These are phyloP conservation scores for Pezicula radicicola DNA, from an alignment of 2,329 filamentous ascomycete species.

Conservation along the genomic window DNA sequence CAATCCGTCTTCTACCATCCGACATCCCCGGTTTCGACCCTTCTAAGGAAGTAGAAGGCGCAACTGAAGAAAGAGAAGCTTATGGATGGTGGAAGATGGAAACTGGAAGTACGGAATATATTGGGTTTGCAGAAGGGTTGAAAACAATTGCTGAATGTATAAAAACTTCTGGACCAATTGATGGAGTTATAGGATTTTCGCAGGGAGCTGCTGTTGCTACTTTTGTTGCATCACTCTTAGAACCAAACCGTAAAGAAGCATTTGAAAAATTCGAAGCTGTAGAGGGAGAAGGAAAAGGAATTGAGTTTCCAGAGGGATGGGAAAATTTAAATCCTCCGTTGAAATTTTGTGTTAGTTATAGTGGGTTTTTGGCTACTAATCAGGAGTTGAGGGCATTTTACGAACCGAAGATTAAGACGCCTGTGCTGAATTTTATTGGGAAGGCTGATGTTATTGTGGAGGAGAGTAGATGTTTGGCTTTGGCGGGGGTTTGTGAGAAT, in stretches of 20 bases:
- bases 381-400: slow-evolving; percentile 64
- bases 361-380: slow-evolving; percentile 66
- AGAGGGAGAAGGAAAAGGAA: slow-evolving; percentile 1
- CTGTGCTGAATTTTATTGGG: slow-evolving; percentile 78
- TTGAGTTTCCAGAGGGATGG: slow-evolving; percentile 8
- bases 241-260: slow-evolving; percentile 42
- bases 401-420: slow-evolving; percentile 70
- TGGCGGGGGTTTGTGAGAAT: slow-evolving; percentile 62
- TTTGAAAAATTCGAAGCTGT: slow-evolving; percentile 35
- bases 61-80: slow-evolving; percentile 52
- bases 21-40: slow-evolving; percentile 67
- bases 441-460: slow-evolving; percentile 82
- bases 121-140: slow-evolving; percentile 64
- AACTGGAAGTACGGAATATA: slow-evolving; percentile 60
- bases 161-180: slow-evolving; percentile 59
- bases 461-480: slow-evolving; percentile 61
- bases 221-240: slow-evolving; percentile 69
- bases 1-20: slow-evolving; percentile 53
- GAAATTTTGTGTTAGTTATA: slow-evolving; percentile 72
- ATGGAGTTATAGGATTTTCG: slow-evolving; percentile 78
- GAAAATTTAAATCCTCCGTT: slow-evolving; percentile 51
- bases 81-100: slow-evolving; percentile 80
- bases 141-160: slow-evolving; percentile 57
- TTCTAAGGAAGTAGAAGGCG: slow-evolving; percentile 23
- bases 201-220: slow-evolving; percentile 72